phyloP scores from a whole-genome alignment of 2,329 filamentous ascomycete species.

The Penicillium janthinellum region DNA sequence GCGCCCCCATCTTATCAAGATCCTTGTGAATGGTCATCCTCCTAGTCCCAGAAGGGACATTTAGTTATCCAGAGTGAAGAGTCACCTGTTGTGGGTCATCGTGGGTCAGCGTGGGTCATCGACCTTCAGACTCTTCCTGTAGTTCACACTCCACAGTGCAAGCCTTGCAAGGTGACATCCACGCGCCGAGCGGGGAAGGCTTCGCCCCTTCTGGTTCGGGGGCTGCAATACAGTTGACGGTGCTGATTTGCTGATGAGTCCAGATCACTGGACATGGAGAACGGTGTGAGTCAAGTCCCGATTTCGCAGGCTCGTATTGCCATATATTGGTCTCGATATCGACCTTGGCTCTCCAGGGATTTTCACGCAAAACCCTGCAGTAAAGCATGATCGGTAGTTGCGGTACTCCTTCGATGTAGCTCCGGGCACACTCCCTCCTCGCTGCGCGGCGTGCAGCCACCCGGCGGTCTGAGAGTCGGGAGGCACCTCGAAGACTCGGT shows the following conservation, averaged over 20 bases:
- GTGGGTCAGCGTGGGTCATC: background rate
- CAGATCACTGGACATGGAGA: background rate
- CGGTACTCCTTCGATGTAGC: background rate
- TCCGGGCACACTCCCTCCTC: background rate
- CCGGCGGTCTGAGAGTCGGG: background rate
- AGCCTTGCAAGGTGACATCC: constrained; percentile 7
- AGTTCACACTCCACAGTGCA: background rate
- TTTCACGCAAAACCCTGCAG: background rate
- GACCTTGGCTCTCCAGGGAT: background rate
- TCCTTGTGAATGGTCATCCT: background rate
- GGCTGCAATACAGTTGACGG: background rate
- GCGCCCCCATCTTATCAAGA: constrained; percentile 9
- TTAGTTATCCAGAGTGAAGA: background rate
- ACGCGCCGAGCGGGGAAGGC: constrained; percentile 6
- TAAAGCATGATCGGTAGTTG: too few species aligned
- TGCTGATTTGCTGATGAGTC: background rate
- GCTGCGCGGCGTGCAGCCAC: background rate
- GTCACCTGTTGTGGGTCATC: constrained; percentile 1
- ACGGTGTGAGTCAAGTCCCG: background rate
- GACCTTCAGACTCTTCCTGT: background rate
- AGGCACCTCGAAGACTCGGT: background rate
- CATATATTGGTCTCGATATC: background rate
- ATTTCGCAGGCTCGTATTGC: background rate
- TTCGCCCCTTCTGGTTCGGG: background rate
- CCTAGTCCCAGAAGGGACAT: constrained; percentile 4